Base-by-base conservation (phyloP, 1,284 basidiomycete species). In the Fomitopsis palustris region DNA sequence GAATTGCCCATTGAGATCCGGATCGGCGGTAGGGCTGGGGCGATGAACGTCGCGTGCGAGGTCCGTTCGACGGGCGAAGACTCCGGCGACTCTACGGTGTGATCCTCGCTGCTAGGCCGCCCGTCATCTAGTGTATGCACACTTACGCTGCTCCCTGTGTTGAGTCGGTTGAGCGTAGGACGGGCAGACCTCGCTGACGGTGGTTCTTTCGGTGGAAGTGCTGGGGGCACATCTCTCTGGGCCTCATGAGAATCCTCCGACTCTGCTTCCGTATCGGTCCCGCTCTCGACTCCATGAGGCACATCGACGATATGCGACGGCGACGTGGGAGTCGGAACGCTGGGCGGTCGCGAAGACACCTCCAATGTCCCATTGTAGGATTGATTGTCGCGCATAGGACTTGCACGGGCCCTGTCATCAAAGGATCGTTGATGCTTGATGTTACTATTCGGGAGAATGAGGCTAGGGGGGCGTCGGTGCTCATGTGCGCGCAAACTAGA, bases 21-120 rank as follows among this genome's bases (percentile, higher is more conserved):
- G 65, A 93, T 92, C 0, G 90, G 90, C 4, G 90, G 90, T 31
- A 92, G 75, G 5, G 90, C 90, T 45, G 90, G 90, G 1, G 88
- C 87, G 56, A 91, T 90, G 70, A 85, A 91, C 19, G 90, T 91
- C 14, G 88, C 79, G 64, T 81, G 82, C 17, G 85, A 86, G n/a
- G 81, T 84, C 55, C 79, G 81, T 70, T 88, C 82, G 19, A 88
- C 82, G 2, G 82, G 79, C 1, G 83, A 81, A 6, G 79, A 78
- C 64, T 85, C 84, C 23, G 66, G 68, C 37, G 71, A 68, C 8
- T 71, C 70, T 8, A 78, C 78, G 54, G 78, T 80, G 23, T 80
- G 77, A 2, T 78, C 79, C 35, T 69, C 73, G 57, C 72, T 75
- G 64, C 77, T 77, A 12, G 66, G 54, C 42, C 72, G 72, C 6